Base-by-base conservation (phyloP, 805 yeast species). In the Candida rishiriensis region DNA sequence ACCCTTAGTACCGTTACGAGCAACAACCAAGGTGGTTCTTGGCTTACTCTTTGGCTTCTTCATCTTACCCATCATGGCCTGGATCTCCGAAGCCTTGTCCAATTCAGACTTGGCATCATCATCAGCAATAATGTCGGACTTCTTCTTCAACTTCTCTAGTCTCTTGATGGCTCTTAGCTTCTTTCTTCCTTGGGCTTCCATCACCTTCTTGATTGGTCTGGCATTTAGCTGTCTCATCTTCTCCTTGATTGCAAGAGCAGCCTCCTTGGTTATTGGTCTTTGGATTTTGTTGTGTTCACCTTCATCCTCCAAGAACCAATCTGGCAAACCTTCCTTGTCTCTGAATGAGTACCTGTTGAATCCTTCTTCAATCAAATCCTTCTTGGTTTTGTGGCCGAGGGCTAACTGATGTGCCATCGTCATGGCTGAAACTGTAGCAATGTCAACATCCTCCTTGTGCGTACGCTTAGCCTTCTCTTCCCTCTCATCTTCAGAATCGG, bases 291-390 rank as follows among this genome's bases (percentile, higher is more conserved):
- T 83, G 69, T 91, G 97, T 59, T 72, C 73, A 60, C 77, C 79
- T 64, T 93, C 99, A 53, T 93, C 99, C 54, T 93, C 98, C 36
- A 86, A 46, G 60, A 93, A 93, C 99, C 99, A 93, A n/a, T 81
- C 89, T 1, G 99, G 99, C 43, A 93, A 72, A 12, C 89, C 88
- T 28, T 90, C 97, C 36, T 70, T 73, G 57, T 93, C 98, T 55
- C 97, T 78, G 75, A 93, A 91, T 2, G 98, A 81, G 54, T 88
- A 87, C 64, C 88, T 82, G 65, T 91, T 88, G 66, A 85, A 87
- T 34, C 97, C 97, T 57, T 93, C 97, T 57, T 89, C 88, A n/a
- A 88, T 71, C 44, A 91, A 71, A 58, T 89, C 96, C 55, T 87
- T 83, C 61, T 84, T 89, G 40, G 83, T 79, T 70, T 75, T 85